Conservation (phyloP, 495 filamentous ascomycete species). For the Neurospora terricola region DNA sequence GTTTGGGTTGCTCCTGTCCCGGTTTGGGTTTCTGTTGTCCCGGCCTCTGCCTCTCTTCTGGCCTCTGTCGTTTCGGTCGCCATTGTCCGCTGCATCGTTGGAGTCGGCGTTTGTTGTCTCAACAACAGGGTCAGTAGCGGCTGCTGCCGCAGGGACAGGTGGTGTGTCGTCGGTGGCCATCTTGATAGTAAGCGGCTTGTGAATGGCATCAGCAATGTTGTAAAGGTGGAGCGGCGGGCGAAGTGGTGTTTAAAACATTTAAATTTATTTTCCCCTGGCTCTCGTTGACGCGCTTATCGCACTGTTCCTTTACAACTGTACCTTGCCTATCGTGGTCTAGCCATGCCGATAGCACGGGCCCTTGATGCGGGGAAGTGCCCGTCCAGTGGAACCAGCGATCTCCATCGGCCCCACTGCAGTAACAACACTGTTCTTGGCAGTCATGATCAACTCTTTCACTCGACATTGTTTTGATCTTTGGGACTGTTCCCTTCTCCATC, state of each 20-base stretch:
- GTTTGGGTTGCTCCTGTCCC: conserved; percentile 10
- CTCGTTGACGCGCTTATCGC: neutral
- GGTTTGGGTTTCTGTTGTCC: conserved; percentile 9
- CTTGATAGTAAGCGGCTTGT: neutral
- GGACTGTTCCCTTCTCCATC: too few species aligned
- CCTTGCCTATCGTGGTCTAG: neutral
- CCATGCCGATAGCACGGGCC: neutral
- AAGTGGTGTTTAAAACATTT: neutral
- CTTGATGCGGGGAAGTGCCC: neutral
- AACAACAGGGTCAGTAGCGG: neutral
- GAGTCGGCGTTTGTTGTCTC: neutral
- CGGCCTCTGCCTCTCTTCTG: conserved; percentile 5
- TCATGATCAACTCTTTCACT: too few species aligned
- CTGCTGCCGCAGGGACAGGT: neutral
- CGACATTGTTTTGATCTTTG: too few species aligned
- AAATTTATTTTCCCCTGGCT: neutral
- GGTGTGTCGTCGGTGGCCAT: conserved; percentile 17
- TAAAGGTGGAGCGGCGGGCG: neutral
- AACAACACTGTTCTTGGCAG: neutral
- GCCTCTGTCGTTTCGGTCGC: neutral
- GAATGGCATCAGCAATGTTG: neutral
- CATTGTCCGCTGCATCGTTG: conserved; percentile 9
- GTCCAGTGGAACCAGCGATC: neutral
- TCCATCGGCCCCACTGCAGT: neutral
- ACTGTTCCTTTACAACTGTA: neutral